Evolutionary conservation across 2,329 filamentous ascomycete genomes (phyloP), one percentile per base, ranked within the genome.

Genomic region (Fusarium lyarnte): DNA sequence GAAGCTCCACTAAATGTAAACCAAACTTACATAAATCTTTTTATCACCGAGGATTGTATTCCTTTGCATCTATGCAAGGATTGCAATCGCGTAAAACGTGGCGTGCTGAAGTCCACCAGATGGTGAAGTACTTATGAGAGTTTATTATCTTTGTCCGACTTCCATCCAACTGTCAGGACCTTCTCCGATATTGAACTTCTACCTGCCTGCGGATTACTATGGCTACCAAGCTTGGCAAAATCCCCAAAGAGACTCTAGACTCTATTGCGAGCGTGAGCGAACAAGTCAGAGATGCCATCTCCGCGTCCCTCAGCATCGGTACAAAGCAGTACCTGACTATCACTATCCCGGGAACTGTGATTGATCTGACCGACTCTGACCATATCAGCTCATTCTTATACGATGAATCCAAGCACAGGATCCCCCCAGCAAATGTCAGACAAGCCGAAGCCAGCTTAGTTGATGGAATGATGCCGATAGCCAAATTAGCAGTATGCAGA

Each of bases 1-100:
- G 25, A 14, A 14, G 3, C 0, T 7, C 10, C 14, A 17, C 45
- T 31, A 1, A 31, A 11, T 8, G 21, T 29, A 21, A 8, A 14
- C 19, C 8, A 13, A 19, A 27, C 5, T 6, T 12, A 16, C 5
- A 1, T 9, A 2, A 3, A 13, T 2, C 3, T 9, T 47, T 47
- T 31, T 19, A 10, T 31, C 27, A 2, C 3, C 3, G 0, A 23
- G 14, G n/a, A n/a, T n/a, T n/a, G 11, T 13, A 8, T 14, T 29
- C 16, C 5, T 9, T n/a, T 27, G 8, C 21, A n/a, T 9, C 16
- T 21, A 13, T 12, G 14, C 3, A 12, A 17, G 45, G 14, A 0
- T 10, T 21, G 5, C 16, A 33, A 21, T 6, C 8, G 14, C 1
- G 27, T 49, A 25, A 36, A 35, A 21, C 27, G 47, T 36, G 47